These are phyloP conservation scores for Avicennia marina DNA, from an alignment of 257 asterid genomes.

Conservation along the genomic window DNA sequence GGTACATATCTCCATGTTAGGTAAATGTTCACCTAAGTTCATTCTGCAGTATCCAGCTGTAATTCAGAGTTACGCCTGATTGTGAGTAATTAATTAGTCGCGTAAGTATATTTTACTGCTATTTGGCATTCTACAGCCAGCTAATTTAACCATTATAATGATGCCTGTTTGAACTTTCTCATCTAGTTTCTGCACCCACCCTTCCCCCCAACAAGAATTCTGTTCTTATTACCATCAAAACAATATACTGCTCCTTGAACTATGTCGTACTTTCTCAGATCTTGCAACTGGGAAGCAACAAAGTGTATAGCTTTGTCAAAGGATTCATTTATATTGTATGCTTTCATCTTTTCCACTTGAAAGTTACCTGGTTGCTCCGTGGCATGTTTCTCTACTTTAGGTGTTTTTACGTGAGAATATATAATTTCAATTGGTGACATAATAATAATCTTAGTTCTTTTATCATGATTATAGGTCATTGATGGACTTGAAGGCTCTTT, in stretches of 20 bases:
- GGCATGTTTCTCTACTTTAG: not conserved
- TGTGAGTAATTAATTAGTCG: not conserved
- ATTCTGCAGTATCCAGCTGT: not conserved
- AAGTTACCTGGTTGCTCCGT: not conserved
- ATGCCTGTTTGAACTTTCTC: no score
- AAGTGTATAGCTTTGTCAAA: no score
- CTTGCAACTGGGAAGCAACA: not conserved
- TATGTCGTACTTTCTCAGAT: not conserved
- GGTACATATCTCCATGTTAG: not conserved
- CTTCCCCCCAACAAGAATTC: not conserved
- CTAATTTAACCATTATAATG: no score
- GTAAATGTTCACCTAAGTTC: not conserved
- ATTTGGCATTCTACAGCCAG: not conserved
- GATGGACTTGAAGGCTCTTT: constrained; percentile 55
- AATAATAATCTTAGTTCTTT: not conserved
- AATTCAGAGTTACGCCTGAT: not conserved
- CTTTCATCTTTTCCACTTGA: not conserved
- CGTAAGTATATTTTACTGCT: not conserved
- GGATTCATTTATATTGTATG: not conserved
- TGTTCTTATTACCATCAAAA: not conserved
- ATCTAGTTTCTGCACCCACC: no score
- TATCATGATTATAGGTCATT: constrained; percentile 43
- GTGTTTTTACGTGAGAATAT: not conserved
- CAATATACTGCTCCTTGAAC: not conserved
- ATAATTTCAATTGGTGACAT: not conserved